Conservation (phyloP, 441 rosid species). For the Daphne laureola region DNA sequence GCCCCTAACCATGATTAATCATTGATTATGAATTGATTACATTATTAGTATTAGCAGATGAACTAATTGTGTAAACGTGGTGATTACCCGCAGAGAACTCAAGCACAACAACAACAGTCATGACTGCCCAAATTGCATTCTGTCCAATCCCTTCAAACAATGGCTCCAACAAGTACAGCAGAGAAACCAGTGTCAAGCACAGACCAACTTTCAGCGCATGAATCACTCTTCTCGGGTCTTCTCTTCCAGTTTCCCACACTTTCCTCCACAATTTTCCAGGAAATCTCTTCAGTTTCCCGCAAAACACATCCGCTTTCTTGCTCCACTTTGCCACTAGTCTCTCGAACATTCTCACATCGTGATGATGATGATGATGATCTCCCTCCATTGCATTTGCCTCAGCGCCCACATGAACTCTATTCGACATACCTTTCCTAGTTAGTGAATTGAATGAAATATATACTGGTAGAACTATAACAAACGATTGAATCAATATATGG, state of each 20-base stretch:
- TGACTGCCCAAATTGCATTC: conserved; percentile 73
- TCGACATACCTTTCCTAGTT: conserved; percentile 16
- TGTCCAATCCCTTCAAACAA: conserved; percentile 50
- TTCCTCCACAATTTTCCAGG: conserved; percentile 23
- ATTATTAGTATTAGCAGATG: too few species aligned
- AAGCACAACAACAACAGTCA: conserved; percentile 83
- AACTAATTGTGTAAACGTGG: not conserved
- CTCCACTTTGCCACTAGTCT: conserved; percentile 13
- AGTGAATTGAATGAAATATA: not conserved
- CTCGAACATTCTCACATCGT: too few species aligned
- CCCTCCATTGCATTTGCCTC: conserved; percentile 15
- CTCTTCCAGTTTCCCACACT: conserved; percentile 48
- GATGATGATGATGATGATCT: not conserved
- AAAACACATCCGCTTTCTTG: conserved; percentile 18
- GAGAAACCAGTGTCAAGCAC: conserved; percentile 31
- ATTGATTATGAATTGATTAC: not conserved
- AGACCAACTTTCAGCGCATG: conserved; percentile 81
- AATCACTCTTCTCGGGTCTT: conserved; percentile 67
- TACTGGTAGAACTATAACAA: not conserved
- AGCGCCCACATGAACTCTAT: conserved; percentile 30
- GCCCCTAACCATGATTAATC: conserved; percentile 35
- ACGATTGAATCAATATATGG: not conserved
- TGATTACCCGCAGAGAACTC: conserved; percentile 64
- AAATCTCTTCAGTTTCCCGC: conserved; percentile 29
- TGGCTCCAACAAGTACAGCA: conserved; percentile 51